A percentile compares a stretch with the other conserved stretches of the same genome.
Evolutionary conservation across 1,284 basidiomycete species (phyloP).

Genomic region (Omphalotus olearius): DNA sequence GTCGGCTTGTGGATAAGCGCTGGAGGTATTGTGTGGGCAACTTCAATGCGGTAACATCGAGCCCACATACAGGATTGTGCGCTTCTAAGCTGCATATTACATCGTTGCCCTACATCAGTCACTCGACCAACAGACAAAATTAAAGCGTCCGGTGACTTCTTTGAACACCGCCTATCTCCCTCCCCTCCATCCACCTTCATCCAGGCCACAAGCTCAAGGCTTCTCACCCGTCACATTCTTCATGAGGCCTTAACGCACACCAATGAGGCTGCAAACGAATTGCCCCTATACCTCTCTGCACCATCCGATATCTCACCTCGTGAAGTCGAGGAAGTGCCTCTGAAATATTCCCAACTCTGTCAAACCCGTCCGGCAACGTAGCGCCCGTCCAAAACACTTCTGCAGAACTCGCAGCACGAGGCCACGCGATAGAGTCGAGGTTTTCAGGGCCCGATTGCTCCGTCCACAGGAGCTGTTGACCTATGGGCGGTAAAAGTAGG

Average conservation of each 20-base stretch:
- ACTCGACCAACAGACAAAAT: no score
- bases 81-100: no score
- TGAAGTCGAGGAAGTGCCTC: conserved; percentile 56
- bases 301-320: conserved; percentile 59
- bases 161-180: no score
- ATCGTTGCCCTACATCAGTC: no score
- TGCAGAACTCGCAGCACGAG: conserved; percentile 53
- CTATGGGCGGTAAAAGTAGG: conserved; percentile 13
- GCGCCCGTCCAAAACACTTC: conserved; percentile 60
- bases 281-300: conserved; percentile 55
- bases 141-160: no score
- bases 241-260: conserved; percentile 59
- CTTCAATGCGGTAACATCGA: no score
- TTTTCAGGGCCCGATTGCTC: conserved; percentile 52
- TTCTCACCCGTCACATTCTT: conserved; percentile 35
- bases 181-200: no score
- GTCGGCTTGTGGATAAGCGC: no score
- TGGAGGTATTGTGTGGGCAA: no score
- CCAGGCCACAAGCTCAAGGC: no score
- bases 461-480: conserved; percentile 49
- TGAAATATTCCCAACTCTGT: conserved; percentile 26
- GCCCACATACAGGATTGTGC: no score
- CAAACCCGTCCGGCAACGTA: conserved; percentile 19
- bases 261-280: conserved; percentile 66
- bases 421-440: conserved; percentile 55